Conservation (phyloP, 2,329 filamentous ascomycete genomes). For the Sarocladiaceae sp. region DNA sequence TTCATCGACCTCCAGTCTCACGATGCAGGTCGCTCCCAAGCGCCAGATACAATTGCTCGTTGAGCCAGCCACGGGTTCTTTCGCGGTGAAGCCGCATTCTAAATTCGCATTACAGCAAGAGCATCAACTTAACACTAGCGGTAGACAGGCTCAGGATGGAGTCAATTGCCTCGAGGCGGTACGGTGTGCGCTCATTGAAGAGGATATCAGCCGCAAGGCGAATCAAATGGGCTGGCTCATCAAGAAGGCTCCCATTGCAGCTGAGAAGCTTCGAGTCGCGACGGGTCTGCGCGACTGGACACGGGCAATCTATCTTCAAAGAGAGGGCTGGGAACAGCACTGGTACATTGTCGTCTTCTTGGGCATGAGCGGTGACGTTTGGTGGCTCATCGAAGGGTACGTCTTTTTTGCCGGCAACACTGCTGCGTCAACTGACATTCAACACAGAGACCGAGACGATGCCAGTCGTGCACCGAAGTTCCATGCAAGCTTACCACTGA, state of each 20-base stretch:
- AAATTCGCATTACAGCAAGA: constrained; percentile 53
- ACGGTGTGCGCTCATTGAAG: constrained; percentile 53
- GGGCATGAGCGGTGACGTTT: constrained; percentile 66
- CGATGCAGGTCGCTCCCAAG: constrained; percentile 61
- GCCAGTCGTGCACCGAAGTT: constrained; percentile 16
- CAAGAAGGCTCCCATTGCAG: constrained; percentile 39
- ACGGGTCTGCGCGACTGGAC: constrained; percentile 58
- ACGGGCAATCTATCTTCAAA: constrained; percentile 62
- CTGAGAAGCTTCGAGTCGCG: constrained; percentile 51
- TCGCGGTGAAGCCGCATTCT: constrained; percentile 62
- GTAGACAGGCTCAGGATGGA: constrained; percentile 51
- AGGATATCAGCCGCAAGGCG: constrained; percentile 55
- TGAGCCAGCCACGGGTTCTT: constrained; percentile 72
- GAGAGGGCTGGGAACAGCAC: constrained; percentile 60
- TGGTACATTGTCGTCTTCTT: constrained; percentile 71
- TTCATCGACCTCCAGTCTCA: constrained; percentile 61
- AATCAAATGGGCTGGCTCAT: constrained; percentile 59
- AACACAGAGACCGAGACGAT: constrained; percentile 20
- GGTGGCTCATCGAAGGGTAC: constrained; percentile 68
- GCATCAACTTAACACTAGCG: constrained; percentile 54
- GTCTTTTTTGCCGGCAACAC: constrained; percentile 19
- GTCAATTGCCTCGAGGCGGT: constrained; percentile 53
- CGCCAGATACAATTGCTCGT: constrained; percentile 56
- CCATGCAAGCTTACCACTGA: constrained; percentile 36
- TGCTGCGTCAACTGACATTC: constrained; percentile 13